phyloP scores from a whole-genome alignment of 805 yeast species.

The Cyberlindnera galapagoensis region DNA sequence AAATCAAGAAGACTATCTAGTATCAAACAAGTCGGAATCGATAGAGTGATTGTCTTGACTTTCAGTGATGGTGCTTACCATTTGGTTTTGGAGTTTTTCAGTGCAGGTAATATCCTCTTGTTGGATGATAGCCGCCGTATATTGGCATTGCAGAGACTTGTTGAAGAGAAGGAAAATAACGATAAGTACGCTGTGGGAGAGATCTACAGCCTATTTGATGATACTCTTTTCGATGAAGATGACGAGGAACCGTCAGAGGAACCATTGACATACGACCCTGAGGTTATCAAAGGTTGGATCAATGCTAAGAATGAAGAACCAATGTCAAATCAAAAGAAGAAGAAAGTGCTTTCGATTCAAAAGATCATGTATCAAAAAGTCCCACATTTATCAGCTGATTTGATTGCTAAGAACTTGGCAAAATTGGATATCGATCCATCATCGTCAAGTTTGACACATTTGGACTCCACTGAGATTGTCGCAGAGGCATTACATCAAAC shows the following conservation, averaged over 20 bases:
- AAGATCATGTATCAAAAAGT: constrained; percentile 62
- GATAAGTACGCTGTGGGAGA: constrained; percentile 71
- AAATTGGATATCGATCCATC: constrained; percentile 42
- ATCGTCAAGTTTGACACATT: constrained; percentile 26
- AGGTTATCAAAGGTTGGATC: constrained; percentile 26
- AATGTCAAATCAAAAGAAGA: constrained; percentile 26
- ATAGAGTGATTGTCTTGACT: constrained; percentile 75
- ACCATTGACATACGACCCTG: constrained; percentile 2
- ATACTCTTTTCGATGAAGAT: constrained; percentile 33
- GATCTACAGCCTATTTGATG: constrained; percentile 55
- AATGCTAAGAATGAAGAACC: constrained; percentile 2
- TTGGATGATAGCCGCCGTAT: constrained; percentile 66
- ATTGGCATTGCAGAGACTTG: constrained; percentile 70
- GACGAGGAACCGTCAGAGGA: constrained; percentile 11
- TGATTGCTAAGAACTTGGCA: constrained; percentile 54
- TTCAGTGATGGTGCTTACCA: constrained; percentile 78
- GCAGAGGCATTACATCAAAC: constrained; percentile 41
- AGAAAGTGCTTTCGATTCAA: constrained; percentile 54
- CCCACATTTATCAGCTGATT: constrained; percentile 72
- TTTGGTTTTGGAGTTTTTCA: constrained; percentile 83
- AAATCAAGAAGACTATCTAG: constrained; percentile 72
- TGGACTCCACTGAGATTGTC: constrained; percentile 25
- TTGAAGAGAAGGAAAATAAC: constrained; percentile 61
- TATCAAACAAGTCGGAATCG: constrained; percentile 68
- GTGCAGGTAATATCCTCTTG: constrained; percentile 87